Conservation (phyloP, 208 protist species). For the Acanthamoeba royreba region DNA sequence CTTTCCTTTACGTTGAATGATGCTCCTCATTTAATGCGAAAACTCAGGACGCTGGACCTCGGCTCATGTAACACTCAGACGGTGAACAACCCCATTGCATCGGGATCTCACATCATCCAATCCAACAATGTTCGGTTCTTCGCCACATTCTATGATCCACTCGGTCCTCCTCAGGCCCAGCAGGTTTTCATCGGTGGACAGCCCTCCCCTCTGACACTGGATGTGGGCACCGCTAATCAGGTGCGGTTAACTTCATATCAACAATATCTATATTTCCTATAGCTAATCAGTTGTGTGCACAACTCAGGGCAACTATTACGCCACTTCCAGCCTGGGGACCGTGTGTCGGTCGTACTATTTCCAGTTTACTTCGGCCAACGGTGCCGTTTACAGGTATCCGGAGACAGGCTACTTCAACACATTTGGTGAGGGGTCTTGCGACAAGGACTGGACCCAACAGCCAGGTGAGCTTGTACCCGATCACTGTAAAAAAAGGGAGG, state of each 20-base stretch:
- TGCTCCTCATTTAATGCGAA: not conserved
- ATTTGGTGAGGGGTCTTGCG: not conserved
- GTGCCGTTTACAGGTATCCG: not conserved
- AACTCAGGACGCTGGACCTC: not conserved
- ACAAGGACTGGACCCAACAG: not conserved
- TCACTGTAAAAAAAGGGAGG: not conserved
- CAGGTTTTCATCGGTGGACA: not conserved
- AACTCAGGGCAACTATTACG: not conserved
- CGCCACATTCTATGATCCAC: not conserved
- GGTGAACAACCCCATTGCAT: not conserved
- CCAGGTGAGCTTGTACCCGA: not conserved
- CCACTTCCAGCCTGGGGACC: not conserved
- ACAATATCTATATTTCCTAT: no score
- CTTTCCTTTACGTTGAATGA: not conserved
- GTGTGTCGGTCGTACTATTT: not conserved
- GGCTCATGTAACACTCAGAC: not conserved
- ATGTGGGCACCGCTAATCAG: not conserved
- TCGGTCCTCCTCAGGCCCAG: not conserved
- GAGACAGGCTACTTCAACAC: not conserved
- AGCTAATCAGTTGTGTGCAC: no score
- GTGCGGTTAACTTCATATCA: not conserved
- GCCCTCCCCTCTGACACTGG: not conserved
- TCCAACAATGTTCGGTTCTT: not conserved
- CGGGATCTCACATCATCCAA: not conserved
- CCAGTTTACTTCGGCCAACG: not conserved